These are phyloP conservation scores for Aspergillus fumigatus DNA, from an alignment of 2,329 filamentous ascomycete species.

Conservation along the genomic window DNA sequence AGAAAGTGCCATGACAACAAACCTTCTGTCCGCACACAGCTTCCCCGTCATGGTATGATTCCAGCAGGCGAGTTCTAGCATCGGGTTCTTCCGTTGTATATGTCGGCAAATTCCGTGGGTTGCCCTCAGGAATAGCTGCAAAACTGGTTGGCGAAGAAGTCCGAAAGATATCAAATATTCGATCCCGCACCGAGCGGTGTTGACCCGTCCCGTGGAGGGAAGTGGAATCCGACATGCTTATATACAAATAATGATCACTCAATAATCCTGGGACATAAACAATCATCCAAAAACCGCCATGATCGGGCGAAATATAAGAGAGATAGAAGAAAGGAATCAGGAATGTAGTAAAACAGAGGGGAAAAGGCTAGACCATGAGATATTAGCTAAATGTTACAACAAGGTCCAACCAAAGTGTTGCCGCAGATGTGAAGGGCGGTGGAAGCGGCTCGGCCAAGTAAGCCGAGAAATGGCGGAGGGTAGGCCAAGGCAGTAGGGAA, in stretches of 20 bases:
- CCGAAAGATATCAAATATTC: slow-evolving; percentile 29
- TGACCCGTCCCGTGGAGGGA: slow-evolving; percentile 19
- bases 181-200: slow-evolving; percentile 27
- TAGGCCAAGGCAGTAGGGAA: not conserved
- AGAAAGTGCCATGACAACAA: slow-evolving; percentile 74
- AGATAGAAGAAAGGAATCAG: not conserved
- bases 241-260: not conserved
- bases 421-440: slow-evolving; percentile 20
- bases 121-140: slow-evolving; percentile 5
- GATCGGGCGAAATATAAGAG: not conserved
- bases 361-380: not conserved
- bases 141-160: slow-evolving; percentile 10
- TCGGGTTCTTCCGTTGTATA: slow-evolving; percentile 20
- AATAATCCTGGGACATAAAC: slow-evolving; percentile 1
- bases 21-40: slow-evolving; percentile 37
- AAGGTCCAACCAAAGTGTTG: slow-evolving; percentile 5
- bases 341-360: not conserved
- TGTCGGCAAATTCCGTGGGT: slow-evolving; percentile 3
- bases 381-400: slow-evolving; percentile 2
- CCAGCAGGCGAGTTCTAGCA: slow-evolving; percentile 35
- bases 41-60: slow-evolving; percentile 34
- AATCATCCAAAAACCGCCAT: slow-evolving; percentile 5
- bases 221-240: slow-evolving; percentile 26
- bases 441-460: slow-evolving; percentile 7
- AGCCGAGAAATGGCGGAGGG: slow-evolving; percentile 11